Percentiles rank a stretch among this genome's conserved stretches.
These are phyloP conservation scores for Fremontodendron californicum DNA, from an alignment of 345 rosid genomes.

Conservation along the genomic window DNA sequence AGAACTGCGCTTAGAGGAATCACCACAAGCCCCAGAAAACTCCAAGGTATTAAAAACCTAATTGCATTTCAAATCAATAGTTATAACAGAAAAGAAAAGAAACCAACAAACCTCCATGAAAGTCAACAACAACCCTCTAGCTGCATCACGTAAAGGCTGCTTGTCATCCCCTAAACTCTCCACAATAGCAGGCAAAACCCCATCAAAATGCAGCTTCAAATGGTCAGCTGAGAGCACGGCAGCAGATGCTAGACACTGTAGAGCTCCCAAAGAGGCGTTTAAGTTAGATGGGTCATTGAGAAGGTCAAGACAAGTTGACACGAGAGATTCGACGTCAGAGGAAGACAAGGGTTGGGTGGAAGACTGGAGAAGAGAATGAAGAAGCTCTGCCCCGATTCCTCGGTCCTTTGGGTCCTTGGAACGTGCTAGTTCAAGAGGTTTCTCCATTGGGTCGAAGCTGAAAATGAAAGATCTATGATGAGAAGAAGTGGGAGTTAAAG, in stretches of 20 bases:
- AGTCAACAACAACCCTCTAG: conserved; percentile 84
- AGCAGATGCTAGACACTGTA: conserved; percentile 91
- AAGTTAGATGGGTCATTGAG: conserved; percentile 73
- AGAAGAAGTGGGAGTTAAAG: background rate
- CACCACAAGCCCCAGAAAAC: background rate
- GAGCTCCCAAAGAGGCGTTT: conserved; percentile 83
- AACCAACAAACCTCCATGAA: conserved; percentile 78
- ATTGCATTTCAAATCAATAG: background rate
- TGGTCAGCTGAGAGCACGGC: conserved; percentile 90
- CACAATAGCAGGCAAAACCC: conserved; percentile 80
- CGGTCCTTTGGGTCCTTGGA: conserved; percentile 94
- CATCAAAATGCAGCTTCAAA: conserved; percentile 84
- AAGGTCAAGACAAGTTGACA: conserved; percentile 85
- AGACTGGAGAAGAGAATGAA: conserved; percentile 14
- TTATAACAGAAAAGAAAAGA: background rate
- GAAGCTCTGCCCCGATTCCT: conserved; percentile 87
- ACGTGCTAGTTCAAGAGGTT: conserved; percentile 84
- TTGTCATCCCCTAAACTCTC: conserved; percentile 82
- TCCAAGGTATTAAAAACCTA: background rate
- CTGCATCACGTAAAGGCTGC: conserved; percentile 91
- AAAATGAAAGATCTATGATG: conserved; percentile 3
- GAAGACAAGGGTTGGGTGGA: conserved; percentile 65
- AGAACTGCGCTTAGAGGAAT: background rate
- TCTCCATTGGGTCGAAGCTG: conserved; percentile 53
- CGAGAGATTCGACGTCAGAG: conserved; percentile 73